Conservation (phyloP, 2,329 filamentous ascomycete genomes). For the Gnomoniopsis sp. region DNA sequence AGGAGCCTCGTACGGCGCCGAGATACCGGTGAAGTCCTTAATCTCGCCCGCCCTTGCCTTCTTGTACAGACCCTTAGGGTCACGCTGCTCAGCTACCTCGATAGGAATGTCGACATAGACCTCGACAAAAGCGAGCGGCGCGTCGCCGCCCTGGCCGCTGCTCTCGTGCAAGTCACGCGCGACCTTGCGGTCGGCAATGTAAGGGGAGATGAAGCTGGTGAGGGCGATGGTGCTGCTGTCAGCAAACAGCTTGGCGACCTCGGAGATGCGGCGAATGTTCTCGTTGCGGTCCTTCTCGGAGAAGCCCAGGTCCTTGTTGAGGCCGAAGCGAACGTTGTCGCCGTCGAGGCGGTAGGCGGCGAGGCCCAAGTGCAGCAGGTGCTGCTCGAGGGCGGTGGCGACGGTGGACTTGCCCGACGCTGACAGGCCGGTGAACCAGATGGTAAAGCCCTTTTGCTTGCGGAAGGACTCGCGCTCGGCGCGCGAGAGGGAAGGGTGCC, state of each 20-base stretch:
- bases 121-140: conserved; percentile 83
- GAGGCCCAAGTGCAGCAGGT: conserved; percentile 81
- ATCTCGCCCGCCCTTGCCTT: conserved; percentile 92
- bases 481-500: conserved; percentile 79
- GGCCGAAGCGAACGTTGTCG: conserved; percentile 95
- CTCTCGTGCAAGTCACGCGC: conserved; percentile 77
- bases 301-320: conserved; percentile 98
- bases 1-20: conserved; percentile 91
- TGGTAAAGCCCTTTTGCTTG: conserved; percentile 85
- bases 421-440: conserved; percentile 97
- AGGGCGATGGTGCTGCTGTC: conserved; percentile 84
- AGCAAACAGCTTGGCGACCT: conserved; percentile 96
- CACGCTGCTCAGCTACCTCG: conserved; percentile 87
- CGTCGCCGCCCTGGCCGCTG: conserved; percentile 53
- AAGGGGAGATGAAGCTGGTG: conserved; percentile 96
- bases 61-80: conserved; percentile 97
- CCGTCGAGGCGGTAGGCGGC: conserved; percentile 92
- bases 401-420: conserved; percentile 97
- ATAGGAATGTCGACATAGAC: conserved; percentile 90
- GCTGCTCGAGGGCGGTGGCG: conserved; percentile 93
- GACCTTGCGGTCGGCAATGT: conserved; percentile 78
- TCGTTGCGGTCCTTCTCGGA: conserved; percentile 90
- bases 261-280: conserved; percentile 94
- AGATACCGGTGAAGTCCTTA: conserved; percentile 95
- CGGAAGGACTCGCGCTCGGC: conserved; percentile 70